phyloP scores from a whole-genome alignment of 2,329 filamentous ascomycete species.

The Aspergillus sp. region DNA sequence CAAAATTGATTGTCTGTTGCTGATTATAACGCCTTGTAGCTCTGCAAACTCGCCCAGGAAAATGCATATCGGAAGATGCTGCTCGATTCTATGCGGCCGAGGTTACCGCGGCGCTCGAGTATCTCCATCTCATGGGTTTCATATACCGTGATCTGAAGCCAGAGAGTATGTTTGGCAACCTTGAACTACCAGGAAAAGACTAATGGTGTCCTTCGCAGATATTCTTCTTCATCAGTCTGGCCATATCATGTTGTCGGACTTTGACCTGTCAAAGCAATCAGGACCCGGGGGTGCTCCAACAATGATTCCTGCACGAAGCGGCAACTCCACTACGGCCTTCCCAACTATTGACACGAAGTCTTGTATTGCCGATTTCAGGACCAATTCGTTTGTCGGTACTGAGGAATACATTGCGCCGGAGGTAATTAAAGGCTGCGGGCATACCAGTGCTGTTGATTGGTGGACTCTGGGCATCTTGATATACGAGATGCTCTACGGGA shows the following conservation, averaged over 20 bases:
- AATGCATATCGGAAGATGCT: conserved; percentile 95
- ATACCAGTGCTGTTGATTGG: conserved; percentile 98
- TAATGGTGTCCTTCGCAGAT: conserved; percentile 60
- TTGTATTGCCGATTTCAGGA: conserved; percentile 96
- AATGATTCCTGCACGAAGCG: conserved; percentile 93
- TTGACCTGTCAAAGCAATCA: conserved; percentile 97
- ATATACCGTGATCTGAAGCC: conserved; percentile 98
- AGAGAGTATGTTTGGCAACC: conserved; percentile 67
- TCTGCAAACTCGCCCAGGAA: conserved; percentile 91
- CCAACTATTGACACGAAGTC: conserved; percentile 99
- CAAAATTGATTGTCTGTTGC: not conserved
- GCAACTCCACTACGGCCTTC: conserved; percentile 79
- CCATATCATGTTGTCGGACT: conserved; percentile 99
- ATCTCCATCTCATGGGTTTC: conserved; percentile 98
- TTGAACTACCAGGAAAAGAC: not conserved
- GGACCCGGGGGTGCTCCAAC: conserved; percentile 93
- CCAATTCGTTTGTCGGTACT: conserved; percentile 96
- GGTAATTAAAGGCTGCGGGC: conserved; percentile 97
- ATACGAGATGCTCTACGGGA: conserved; percentile 98
- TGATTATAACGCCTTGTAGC: conserved; percentile 48
- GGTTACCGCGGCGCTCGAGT: conserved; percentile 93
- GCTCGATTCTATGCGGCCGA: conserved; percentile 97
- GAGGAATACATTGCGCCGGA: conserved; percentile 99
- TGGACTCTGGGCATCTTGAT: conserved; percentile 97
- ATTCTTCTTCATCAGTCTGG: conserved; percentile 98